Evolutionary conservation across 108 stramenopile species (phyloP).

Genomic region (Stephanodiscus triporus): DNA sequence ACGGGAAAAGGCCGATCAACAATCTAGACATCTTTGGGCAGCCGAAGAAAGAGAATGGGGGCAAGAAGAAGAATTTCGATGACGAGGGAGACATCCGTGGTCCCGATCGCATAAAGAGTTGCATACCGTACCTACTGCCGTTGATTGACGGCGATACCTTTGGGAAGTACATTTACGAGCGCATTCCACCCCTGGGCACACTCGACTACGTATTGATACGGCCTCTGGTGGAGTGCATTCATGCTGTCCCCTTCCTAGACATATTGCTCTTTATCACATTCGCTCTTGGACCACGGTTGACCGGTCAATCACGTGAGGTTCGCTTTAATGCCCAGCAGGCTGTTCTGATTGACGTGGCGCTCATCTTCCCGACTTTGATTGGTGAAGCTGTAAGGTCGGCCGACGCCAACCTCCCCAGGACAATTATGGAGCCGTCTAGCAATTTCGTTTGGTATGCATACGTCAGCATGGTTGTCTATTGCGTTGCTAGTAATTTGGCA

Average conservation of each 20-base stretch:
- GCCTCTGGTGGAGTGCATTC: conserved; percentile 56
- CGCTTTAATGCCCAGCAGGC: conserved; percentile 88
- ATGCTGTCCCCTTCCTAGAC: conserved; percentile 60
- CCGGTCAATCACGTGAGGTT: conserved; percentile 62
- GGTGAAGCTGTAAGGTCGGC: conserved; percentile 52
- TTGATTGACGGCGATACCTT: conserved; percentile 63
- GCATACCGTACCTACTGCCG: conserved; percentile 56
- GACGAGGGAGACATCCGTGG: conserved; percentile 46
- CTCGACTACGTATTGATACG: conserved; percentile 60
- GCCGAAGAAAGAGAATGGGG: conserved; percentile 21
- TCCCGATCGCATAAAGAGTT: conserved; percentile 45
- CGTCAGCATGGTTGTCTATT: conserved; percentile 61
- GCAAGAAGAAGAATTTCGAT: conserved; percentile 7
- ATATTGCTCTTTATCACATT: conserved; percentile 69
- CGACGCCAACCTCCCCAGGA: conserved; percentile 43
- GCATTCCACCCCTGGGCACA: conserved; percentile 70
- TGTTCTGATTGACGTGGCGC: conserved; percentile 68
- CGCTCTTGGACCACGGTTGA: conserved; percentile 63
- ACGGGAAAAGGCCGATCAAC: conserved; percentile 23
- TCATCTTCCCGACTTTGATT: conserved; percentile 75
- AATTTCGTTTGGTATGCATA: conserved; percentile 78
- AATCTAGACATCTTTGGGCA: conserved; percentile 47
- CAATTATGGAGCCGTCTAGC: conserved; percentile 55
- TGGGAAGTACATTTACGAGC: conserved; percentile 76
- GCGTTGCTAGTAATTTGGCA: conserved; percentile 56